Base-by-base conservation (phyloP, 805 yeast genomes). In the Metschnikowia noctiluminum region DNA sequence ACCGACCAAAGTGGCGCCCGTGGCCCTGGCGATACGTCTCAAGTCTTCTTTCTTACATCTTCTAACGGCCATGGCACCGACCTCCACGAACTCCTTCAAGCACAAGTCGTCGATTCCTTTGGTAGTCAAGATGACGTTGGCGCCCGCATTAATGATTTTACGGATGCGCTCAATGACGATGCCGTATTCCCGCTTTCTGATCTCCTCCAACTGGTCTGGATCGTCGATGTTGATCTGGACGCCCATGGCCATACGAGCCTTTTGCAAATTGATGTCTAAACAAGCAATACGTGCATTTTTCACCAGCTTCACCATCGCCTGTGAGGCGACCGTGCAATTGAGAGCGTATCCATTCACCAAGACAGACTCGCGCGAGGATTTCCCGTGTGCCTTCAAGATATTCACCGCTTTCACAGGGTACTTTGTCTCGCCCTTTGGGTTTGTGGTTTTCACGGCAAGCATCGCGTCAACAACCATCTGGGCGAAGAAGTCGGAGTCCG, bases 381-480 rank as follows among this genome's bases (percentile, higher is more conserved):
- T 90, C 56, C 99, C 99, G 63, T 92, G 98, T 0, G 98, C 97
- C 69, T 95, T 94, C 61, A 94, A 76, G 47, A 95, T 83, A 64
- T 94, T 94, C 48, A 94, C 97, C 2, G 98, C 98, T 72, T 94
- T 95, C 40, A 92, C 96, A 1, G 99, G 99, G 66, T 94, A 91
- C 68, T 85, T 89, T 40, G 77, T 72, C 62, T 94, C 98, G 46
- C 96, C 97, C 61, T 90, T 87, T 32, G 82, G 70, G 64, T 89
- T 91, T 41, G 86, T 80, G 36, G 99, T 91, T 67, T 89, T 91
- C 46, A 94, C 98, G 3, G 97, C 96, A 50, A 90, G 75, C 81
- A 94, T 84, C 26, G 99, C 94, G 62, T 94, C 97, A 38, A 94
- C 98, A 27, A 88, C 98, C 81, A 95, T 78, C 58, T 83, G 75